Percentiles rank a stretch among this genome's conserved stretches.
Conservation (phyloP, 1,284 basidiomycete genomes). For the Amylostereum areolatum region DNA sequence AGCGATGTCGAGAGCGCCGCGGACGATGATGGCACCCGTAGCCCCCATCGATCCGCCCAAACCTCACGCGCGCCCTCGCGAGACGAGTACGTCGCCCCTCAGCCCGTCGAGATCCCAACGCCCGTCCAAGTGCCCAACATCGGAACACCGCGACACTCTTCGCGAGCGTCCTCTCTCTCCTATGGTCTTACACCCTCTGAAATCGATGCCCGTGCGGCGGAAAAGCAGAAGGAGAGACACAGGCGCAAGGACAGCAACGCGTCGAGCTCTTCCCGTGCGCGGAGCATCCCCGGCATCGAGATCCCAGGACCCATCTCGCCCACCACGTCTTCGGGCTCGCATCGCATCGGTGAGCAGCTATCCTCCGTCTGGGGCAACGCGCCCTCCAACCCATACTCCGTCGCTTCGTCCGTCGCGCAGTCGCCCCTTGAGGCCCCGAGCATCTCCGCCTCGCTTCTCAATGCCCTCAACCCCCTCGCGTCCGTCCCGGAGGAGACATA, state of each 20-base stretch:
- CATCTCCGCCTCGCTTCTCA: constrained; percentile 9
- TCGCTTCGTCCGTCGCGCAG: constrained; percentile 14
- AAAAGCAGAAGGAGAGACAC: background rate
- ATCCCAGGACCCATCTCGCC: constrained; percentile 16
- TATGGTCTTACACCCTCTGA: background rate
- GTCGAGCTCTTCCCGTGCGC: background rate
- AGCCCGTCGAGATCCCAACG: constrained; percentile 10
- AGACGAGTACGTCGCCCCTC: constrained; percentile 11
- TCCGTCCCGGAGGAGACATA: constrained; percentile 10
- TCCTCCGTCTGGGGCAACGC: constrained; percentile 25
- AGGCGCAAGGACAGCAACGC: background rate
- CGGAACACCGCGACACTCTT: background rate
- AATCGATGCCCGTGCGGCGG: background rate
- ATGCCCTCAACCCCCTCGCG: constrained; percentile 9
- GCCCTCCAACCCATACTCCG: constrained; percentile 15
- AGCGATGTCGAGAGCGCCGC: constrained; percentile 41
- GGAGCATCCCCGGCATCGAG: constrained; percentile 12
- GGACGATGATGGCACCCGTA: constrained; percentile 23
- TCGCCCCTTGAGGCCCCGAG: constrained; percentile 17
- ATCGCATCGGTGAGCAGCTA: constrained; percentile 25
- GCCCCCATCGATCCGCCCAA: constrained; percentile 14
- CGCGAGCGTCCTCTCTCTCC: background rate
- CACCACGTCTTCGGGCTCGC: constrained; percentile 22
- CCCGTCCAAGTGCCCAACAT: constrained; percentile 14
- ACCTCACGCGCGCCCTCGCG: constrained; percentile 25